phyloP scores from a whole-genome alignment of 2,329 filamentous ascomycete species.

The Monosporascus cannonballus region DNA sequence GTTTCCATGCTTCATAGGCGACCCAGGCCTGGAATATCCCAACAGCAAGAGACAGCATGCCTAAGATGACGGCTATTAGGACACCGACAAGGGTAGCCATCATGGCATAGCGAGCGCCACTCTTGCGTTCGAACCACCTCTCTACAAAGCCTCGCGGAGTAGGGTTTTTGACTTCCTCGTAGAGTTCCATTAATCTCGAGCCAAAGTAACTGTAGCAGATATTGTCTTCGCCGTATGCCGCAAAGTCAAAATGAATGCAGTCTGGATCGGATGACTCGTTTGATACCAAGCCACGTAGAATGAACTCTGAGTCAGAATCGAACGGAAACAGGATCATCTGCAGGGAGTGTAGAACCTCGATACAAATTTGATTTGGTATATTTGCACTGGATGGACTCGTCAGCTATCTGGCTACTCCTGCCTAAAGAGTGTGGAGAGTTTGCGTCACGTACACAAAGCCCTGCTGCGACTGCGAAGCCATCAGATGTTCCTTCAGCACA shows the following conservation, averaged over 20 bases:
- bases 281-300: conserved; percentile 11
- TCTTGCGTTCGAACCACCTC: too few species aligned
- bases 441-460: too few species aligned
- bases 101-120: too few species aligned
- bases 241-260: not conserved
- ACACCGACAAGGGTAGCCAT: too few species aligned
- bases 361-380: conserved; percentile 8
- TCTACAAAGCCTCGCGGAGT: not conserved
- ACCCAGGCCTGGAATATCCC: too few species aligned
- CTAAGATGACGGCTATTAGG: too few species aligned
- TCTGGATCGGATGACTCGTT: conserved; percentile 11
- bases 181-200: conserved; percentile 2
- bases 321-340: conserved; percentile 19
- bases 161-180: conserved; percentile 7
- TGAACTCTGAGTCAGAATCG: conserved; percentile 11
- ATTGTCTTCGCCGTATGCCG: not conserved
- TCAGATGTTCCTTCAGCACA: conserved; percentile 23
- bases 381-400: conserved; percentile 10
- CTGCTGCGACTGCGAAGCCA: too few species aligned
- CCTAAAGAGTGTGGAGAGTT: too few species aligned
- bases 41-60: too few species aligned
- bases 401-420: too few species aligned
- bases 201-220: conserved; percentile 2
- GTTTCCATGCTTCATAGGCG: too few species aligned
- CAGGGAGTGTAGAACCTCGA: conserved; percentile 21